phyloP scores from a whole-genome alignment of 176 grass and related monocot species.

The Cenchrus americanus region DNA sequence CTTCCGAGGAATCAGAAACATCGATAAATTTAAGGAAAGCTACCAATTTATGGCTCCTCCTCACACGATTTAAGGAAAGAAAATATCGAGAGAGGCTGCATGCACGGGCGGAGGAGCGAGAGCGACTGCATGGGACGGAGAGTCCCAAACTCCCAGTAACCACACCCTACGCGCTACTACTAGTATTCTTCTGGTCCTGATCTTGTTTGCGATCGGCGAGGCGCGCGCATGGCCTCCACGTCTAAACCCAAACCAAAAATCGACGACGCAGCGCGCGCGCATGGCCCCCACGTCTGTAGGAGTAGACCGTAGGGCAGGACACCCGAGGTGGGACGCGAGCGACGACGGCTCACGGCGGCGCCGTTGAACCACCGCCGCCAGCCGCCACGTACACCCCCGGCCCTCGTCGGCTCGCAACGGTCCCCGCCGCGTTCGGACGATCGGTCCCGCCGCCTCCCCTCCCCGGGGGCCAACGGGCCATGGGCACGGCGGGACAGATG shows the following conservation, averaged over 20 bases:
- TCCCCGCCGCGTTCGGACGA: not conserved
- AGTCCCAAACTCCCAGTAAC: no score
- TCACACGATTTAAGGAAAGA: no score
- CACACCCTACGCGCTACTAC: not conserved
- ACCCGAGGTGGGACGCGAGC: not conserved
- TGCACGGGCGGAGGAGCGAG: no score
- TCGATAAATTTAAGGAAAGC: not conserved
- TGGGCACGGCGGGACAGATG: no score
- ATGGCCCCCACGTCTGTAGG: not conserved
- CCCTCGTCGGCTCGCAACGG: not conserved
- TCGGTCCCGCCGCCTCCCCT: not conserved
- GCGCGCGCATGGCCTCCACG: no score
- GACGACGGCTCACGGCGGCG: not conserved
- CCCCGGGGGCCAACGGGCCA: not conserved
- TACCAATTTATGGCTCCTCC: not conserved
- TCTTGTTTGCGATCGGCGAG: no score
- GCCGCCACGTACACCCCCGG: not conserved
- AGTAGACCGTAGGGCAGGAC: not conserved
- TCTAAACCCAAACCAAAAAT: not conserved
- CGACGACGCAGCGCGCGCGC: not conserved
- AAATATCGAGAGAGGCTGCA: no score
- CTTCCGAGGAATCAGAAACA: constrained; percentile 13
- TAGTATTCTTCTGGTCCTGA: no score
- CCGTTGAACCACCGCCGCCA: not conserved
- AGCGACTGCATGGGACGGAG: no score